A percentile compares a stretch with the other conserved stretches of the same genome.
phyloP scores from a whole-genome alignment of 257 asterid genomes.

The Ehretia macrophylla region DNA sequence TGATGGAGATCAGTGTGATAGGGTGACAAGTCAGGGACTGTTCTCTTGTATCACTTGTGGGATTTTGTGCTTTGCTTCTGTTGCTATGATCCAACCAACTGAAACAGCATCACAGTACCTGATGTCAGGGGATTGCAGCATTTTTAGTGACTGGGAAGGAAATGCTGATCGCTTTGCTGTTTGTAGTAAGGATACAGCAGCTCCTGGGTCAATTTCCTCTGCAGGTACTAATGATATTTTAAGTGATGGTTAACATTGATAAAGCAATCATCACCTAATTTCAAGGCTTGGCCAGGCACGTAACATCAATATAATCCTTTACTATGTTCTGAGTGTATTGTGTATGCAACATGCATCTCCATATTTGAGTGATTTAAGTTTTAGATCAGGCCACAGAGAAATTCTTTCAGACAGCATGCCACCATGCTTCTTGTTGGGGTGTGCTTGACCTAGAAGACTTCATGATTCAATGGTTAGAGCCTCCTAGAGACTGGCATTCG shows the following conservation, averaged over 20 bases:
- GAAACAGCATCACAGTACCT: conserved; percentile 61
- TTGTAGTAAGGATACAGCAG: conserved; percentile 28
- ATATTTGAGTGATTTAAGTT: too few species aligned
- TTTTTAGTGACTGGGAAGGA: conserved; percentile 45
- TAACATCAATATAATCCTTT: too few species aligned
- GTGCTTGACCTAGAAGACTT: too few species aligned
- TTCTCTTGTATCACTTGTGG: conserved; percentile 98
- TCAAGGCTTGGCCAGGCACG: too few species aligned
- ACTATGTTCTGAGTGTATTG: not conserved
- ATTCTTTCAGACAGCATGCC: too few species aligned
- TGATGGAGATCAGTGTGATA: conserved; percentile 44
- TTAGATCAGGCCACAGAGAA: too few species aligned
- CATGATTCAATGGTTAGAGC: too few species aligned
- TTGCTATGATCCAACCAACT: conserved; percentile 80
- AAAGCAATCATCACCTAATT: too few species aligned
- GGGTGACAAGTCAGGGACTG: conserved; percentile 57
- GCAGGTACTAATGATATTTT: conserved; percentile 36
- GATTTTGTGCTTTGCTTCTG: conserved; percentile 89
- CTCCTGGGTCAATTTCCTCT: conserved; percentile 22
- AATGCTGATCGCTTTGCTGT: conserved; percentile 26
- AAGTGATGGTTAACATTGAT: not conserved
- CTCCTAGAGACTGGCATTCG: too few species aligned
- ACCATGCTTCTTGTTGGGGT: too few species aligned
- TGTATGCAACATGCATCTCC: not conserved
- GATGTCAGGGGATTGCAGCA: conserved; percentile 66